Percentiles rank a stretch among this genome's conserved stretches.
phyloP scores from a whole-genome alignment of 495 filamentous ascomycete species.

The Penicillium argentinense region DNA sequence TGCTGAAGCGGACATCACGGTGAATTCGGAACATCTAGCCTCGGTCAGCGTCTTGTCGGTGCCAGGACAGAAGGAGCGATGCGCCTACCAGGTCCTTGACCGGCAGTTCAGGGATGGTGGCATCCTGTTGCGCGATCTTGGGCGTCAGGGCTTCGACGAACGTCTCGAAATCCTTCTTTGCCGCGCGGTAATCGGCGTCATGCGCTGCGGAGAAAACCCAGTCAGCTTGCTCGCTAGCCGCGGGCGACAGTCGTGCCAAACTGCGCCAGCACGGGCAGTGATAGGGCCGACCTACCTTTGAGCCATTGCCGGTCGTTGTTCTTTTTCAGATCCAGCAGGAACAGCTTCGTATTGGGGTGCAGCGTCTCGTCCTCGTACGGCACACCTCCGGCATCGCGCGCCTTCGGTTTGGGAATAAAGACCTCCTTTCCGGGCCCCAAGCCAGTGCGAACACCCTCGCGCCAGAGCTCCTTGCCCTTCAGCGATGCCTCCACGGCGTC shows the following conservation, averaged over 20 bases:
- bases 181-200: conserved; percentile 72
- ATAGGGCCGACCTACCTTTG: conserved; percentile 55
- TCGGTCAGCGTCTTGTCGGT: conserved; percentile 1
- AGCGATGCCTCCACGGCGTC: conserved; percentile 9
- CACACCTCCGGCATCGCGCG: conserved; percentile 62
- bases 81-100: conserved; percentile 69
- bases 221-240: conserved; percentile 10
- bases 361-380: conserved; percentile 68
- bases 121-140: conserved; percentile 67
- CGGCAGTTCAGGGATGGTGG: conserved; percentile 80
- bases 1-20: conserved; percentile 73
- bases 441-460: conserved; percentile 54
- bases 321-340: conserved; percentile 68
- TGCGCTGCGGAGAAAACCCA: conserved; percentile 49
- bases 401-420: conserved; percentile 68
- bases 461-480: conserved; percentile 56
- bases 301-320: conserved; percentile 85
- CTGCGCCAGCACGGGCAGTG: not conserved
- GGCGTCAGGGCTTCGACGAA: conserved; percentile 70
- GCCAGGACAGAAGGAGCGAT: not conserved
- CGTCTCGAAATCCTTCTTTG: conserved; percentile 74
- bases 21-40: conserved; percentile 77
- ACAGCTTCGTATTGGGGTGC: conserved; percentile 80
- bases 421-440: conserved; percentile 62
- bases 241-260: not conserved